Evolutionary conservation across 164 flowering plant genomes (phyloP), one percentile per base, ranked within the genome.

Genomic region (Sedum album): DNA sequence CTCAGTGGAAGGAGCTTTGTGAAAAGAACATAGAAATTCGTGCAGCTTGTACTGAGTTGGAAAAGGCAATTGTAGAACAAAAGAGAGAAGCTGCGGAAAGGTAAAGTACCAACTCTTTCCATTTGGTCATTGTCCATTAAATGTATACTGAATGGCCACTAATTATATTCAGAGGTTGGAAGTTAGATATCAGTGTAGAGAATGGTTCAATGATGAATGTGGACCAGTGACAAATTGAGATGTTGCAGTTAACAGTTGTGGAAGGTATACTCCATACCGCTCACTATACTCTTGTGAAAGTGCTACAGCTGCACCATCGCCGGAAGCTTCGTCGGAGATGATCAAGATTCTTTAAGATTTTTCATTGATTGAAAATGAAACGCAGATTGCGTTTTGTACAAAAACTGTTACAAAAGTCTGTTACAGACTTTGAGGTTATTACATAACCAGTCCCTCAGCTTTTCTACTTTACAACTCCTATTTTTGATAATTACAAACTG

Each of bases 1-100:
- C 76, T 18, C 93, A 89, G 79, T 94, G 97, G 97, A 89, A 75
- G 75, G 96, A 88, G 74, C 91, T 94, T 42, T 91, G 96, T 73
- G 67, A 73, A 70, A 94, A 94, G 74, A 89, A 91, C 76, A 87
- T 94, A 38, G 88, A 85, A 76, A 94, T 94, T 30, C 82, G 85
- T 79, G 75, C 81, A 70, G 99, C 97, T 42, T 86, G 92, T 80
- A 83, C 79, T 49, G 73, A 71, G 21, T 62, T 94, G 48, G 92
- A 87, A 74, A 80, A 65, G 65, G 75, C 79, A 7, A 79, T 87
- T 49, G 83, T 81, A 69, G 87, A 78, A 72, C 69, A 87, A 33
- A 82, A 61, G 76, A 76, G 70, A 69, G 92, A 91, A 79, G 97
- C 93, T 71, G 70, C 78, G 10, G 92, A 84, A 72, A 89, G 87